Evolutionary conservation across 768 basidiomycete genomes (phyloP), one percentile per base, ranked within the genome.

Genomic region (Lentinus brumalis): DNA sequence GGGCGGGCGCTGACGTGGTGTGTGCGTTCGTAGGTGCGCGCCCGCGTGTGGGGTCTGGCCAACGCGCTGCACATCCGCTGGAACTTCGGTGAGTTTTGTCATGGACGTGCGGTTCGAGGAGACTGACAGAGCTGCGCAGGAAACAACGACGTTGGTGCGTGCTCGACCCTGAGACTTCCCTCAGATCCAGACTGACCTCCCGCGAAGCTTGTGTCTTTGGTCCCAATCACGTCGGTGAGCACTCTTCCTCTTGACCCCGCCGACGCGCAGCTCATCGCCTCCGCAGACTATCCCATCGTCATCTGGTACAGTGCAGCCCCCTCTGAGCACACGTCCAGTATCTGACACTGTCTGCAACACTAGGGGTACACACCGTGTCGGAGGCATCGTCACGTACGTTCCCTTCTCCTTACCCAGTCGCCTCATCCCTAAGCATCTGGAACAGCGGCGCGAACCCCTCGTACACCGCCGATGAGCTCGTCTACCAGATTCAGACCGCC

Each of bases 171-270:
- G 18, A 50, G 42, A 15, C 35, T 44, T 8, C 18, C 11, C 26
- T 15, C 18, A n/a, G 4, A 16, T 8, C 38, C 30, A 18, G 44
- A 35, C 31, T 54, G 21, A 45, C 31, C 16, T 50, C 12, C 30
- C 50, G 42, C 53, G 26, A 30, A 89, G 88, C 87, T 8, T 75
- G 87, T 57, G 68, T 88, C 44, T 88, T 84, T 70, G 86, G 86
- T 61, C 80, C 85, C 31, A 91, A 91, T 68, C 85, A 88, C 65
- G 69, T 88, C 44, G 87, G 69, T 69, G 41, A 50, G 70, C 66
- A 12, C 46, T 49, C 29, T 4, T 11, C 39, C 8, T 15, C 15
- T 9, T 30, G 50, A 11, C 21, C 12, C 21, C 42, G 45, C 26
- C 50, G 21, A 14, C 12, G 15, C 18, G 11, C 42, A 53, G 14